A percentile compares a stretch with the other conserved stretches of the same genome.
Conservation (phyloP, 1,139 yeast species). For the Debaryomycetaceae sp. region DNA sequence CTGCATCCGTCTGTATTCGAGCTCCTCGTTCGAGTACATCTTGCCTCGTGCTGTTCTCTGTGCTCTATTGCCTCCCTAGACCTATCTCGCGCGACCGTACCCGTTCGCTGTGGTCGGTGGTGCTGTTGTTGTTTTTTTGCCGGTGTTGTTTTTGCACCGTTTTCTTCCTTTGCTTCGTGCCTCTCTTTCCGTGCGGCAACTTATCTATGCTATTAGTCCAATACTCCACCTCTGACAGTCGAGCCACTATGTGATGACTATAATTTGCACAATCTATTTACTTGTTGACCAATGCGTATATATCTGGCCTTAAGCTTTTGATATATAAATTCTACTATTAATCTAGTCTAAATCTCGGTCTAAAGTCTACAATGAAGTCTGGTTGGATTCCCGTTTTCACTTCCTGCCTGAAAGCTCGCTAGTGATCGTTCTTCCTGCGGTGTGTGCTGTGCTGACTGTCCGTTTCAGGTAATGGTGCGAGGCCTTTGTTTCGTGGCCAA, state of each 20-base stretch:
- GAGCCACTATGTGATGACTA: neutral
- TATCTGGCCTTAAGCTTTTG: neutral
- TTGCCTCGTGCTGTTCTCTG: neutral
- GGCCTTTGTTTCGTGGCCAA: neutral
- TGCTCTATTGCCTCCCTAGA: neutral
- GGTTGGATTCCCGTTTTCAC: no score
- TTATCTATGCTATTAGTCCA: no score
- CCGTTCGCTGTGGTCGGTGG: neutral
- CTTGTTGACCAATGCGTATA: neutral
- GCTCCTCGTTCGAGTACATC: conserved; percentile 15
- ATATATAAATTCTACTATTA: neutral
- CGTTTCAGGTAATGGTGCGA: neutral
- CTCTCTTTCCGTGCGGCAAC: no score
- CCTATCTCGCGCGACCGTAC: neutral
- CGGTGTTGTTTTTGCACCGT: neutral
- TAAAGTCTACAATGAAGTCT: neutral
- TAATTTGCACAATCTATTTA: neutral
- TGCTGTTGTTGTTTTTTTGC: neutral
- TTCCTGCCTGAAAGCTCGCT: no score
- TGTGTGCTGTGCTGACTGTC: no score
- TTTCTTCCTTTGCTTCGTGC: neutral
- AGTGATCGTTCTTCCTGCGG: no score
- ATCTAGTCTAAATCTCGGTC: neutral
- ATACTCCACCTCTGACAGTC: no score
- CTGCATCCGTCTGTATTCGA: conserved; percentile 40